Evolutionary conservation across 75 land plant genomes (phyloP).

Genomic region (Chamaecyparis obtusa): DNA sequence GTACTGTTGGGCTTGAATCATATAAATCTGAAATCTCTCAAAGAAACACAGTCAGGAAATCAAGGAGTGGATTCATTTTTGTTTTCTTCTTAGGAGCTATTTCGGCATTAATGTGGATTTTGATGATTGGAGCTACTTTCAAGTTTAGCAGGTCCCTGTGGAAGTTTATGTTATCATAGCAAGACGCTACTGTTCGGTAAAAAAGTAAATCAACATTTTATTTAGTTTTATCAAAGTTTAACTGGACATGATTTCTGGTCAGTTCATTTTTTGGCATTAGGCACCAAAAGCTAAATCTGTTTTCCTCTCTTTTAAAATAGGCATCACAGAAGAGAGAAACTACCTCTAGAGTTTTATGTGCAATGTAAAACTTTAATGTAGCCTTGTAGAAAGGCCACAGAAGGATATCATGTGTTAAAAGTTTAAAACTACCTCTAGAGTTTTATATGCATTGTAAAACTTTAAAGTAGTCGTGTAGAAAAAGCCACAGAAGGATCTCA

Average conservation of each 20-base stretch:
- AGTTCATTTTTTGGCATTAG: not conserved
- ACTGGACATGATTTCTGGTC: not conserved
- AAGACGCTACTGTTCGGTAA: not conserved
- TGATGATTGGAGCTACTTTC: conserved; percentile 18
- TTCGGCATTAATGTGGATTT: conserved; percentile 29
- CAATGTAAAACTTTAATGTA: not conserved
- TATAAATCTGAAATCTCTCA: not conserved
- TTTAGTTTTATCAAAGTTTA: not conserved
- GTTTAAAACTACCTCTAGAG: not conserved
- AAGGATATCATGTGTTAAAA: too few relatives aligned
- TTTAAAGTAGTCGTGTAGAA: too few relatives aligned
- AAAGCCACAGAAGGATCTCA: not conserved
- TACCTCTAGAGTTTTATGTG: not conserved
- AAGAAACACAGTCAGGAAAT: conserved; percentile 17
- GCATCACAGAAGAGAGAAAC: not conserved
- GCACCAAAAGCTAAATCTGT: too few relatives aligned
- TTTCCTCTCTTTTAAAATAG: not conserved
- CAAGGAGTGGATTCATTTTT: conserved; percentile 24
- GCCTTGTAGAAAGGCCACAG: not conserved
- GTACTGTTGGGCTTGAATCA: not conserved
- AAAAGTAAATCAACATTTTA: not conserved
- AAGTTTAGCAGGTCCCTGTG: not conserved
- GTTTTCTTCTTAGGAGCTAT: conserved; percentile 34
- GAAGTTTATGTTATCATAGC: not conserved
- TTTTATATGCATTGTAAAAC: not conserved